These are phyloP conservation scores for Coemansia sp. DNA, from an alignment of 192 early-diverging fungal genomes.

Conservation along the genomic window DNA sequence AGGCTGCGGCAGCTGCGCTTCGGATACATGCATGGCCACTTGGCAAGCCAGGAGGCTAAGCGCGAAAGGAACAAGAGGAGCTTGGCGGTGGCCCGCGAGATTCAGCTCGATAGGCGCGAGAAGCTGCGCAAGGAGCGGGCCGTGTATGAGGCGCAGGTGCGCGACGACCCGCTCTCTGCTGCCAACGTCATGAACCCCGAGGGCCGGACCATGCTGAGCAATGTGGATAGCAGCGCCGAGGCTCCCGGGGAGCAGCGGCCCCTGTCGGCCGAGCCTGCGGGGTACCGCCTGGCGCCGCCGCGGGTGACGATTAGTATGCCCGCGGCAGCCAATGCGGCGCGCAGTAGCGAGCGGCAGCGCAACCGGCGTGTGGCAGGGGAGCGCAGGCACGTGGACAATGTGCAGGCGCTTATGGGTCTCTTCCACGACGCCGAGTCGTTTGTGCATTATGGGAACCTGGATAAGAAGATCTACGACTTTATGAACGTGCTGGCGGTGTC, in stretches of 20 bases:
- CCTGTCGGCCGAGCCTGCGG: conserved; percentile 4
- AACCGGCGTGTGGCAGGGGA: conserved; percentile 18
- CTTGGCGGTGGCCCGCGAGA: neutral
- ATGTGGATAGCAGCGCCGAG: conserved; percentile 1
- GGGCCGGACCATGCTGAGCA: conserved; percentile 36
- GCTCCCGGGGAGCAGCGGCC: neutral
- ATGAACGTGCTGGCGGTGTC: conserved; percentile 15
- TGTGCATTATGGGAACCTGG: conserved; percentile 39
- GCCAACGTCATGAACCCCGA: conserved; percentile 53
- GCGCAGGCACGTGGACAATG: conserved; percentile 31
- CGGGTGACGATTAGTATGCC: conserved; percentile 33
- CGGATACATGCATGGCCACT: conserved; percentile 22
- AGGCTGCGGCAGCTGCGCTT: conserved; percentile 32
- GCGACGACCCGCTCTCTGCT: conserved; percentile 45
- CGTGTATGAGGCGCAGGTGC: conserved; percentile 31
- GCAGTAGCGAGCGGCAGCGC: conserved; percentile 24
- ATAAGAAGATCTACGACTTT: conserved; percentile 24
- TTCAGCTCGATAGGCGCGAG: conserved; percentile 13
- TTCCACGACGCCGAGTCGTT: conserved; percentile 44
- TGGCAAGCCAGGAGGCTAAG: conserved; percentile 21
- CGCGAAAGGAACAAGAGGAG: conserved; percentile 9
- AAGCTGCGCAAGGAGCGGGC: conserved; percentile 25
- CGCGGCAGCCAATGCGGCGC: conserved; percentile 28
- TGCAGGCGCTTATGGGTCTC: conserved; percentile 45
- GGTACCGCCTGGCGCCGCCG: conserved; percentile 37